Conservation (phyloP, 139 green algal species). For the Axilococcus clingmanii region DNA sequence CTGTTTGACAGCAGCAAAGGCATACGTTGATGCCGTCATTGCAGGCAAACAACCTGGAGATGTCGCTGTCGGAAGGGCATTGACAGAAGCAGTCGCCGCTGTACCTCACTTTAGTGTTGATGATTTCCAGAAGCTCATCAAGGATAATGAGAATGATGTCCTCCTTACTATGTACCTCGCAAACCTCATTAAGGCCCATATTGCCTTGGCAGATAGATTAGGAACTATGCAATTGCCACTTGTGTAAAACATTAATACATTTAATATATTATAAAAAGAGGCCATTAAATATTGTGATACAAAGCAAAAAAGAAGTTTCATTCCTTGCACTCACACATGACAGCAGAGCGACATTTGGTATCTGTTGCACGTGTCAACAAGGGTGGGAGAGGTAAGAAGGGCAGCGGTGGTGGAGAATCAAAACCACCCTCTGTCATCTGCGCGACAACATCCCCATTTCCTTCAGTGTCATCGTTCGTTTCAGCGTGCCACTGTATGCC, state of each 20-base stretch:
- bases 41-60: constrained; percentile 45
- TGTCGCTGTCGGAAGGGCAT: constrained; percentile 62
- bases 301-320: background rate
- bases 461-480: background rate
- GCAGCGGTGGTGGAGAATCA: too few species aligned
- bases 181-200: constrained; percentile 73
- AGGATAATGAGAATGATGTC: constrained; percentile 76
- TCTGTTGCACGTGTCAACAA: background rate
- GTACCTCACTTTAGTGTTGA: constrained; percentile 61
- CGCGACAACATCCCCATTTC: too few species aligned
- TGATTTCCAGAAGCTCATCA: constrained; percentile 75
- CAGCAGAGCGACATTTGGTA: background rate
- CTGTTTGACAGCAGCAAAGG: constrained; percentile 43
- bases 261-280: background rate
- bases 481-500: constrained; percentile 3
- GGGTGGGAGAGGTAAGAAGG: too few species aligned
- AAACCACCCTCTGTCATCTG: too few species aligned
- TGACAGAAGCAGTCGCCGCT: constrained; percentile 77
- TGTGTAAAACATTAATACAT: constrained; percentile 24
- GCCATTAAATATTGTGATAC: background rate
- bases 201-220: constrained; percentile 83
- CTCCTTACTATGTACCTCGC: constrained; percentile 80
- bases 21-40: constrained; percentile 79
- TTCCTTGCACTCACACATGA: background rate
- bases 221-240: constrained; percentile 73